Evolutionary conservation across 2,329 filamentous ascomycete genomes (phyloP), one percentile per base, ranked within the genome.

Genomic region (Rosellinia necatrix): DNA sequence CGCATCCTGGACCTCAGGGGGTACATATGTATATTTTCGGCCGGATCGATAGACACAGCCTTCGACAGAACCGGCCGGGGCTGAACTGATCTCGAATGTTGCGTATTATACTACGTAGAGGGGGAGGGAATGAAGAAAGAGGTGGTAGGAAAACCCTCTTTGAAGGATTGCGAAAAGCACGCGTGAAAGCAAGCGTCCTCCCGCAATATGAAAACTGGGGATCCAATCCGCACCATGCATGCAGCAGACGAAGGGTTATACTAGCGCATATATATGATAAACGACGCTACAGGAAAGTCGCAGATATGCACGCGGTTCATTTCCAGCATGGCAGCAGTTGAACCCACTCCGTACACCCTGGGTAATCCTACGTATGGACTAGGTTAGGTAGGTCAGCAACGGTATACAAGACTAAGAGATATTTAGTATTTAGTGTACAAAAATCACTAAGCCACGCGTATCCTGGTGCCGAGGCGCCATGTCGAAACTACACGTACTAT

Each of bases 141-240:
- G 25, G 13, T 57, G 41, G 27, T 49, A 47, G 24, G 49, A 55
- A 56, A 41, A 50, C 35, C 12, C 35, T 24, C 24, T 35, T 47
- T 35, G 17, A 10, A 40, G 40, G 42, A 40, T 42, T 48, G 25
- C 19, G 15, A 52, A 34, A 46, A 35, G 43, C 35, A 47, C 21
- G 27, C 46, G 57, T 50, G 42, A 49, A 50, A 41, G 42, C 49
- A 32, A 53, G 53, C 19, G 24, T 43, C 48, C 53, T 48, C 42
- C 43, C 34, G 32, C 53, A 46, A 62, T 57, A 62, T 62, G 59
- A 62, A 62, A 62, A 60, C 50, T 53, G 59, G 59, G 53, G 56
- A 58, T 54, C 22, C 21, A 53, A 54, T 51, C 56, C 59, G 50
- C 57, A 55, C 59, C 54, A 59, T 53, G 49, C 56, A 55, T 60